phyloP scores from a whole-genome alignment of 805 yeast species.

The Saccharomyces paradoxus region DNA sequence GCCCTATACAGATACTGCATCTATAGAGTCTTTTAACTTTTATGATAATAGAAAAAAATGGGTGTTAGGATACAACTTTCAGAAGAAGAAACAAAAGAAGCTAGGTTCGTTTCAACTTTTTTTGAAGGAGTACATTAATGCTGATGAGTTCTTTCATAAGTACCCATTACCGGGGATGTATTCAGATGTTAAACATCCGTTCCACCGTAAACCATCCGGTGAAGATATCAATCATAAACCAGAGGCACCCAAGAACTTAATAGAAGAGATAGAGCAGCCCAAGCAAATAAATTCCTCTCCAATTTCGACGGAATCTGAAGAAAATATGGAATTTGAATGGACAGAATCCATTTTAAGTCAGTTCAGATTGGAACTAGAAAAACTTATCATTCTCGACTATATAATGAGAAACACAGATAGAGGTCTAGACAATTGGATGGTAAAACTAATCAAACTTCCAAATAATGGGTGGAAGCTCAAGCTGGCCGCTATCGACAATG shows the following conservation, averaged over 20 bases:
- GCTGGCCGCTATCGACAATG: slow-evolving; percentile 71
- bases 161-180: slow-evolving; percentile 47
- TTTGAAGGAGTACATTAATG: slow-evolving; percentile 49
- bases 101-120: slow-evolving; percentile 64
- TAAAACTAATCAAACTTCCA: slow-evolving; percentile 39
- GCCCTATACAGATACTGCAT: slow-evolving; percentile 56
- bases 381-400: slow-evolving; percentile 61
- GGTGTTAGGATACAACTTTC: slow-evolving; percentile 10
- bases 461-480: slow-evolving; percentile 29
- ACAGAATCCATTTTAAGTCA: slow-evolving; percentile 39
- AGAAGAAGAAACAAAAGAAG: slow-evolving; percentile 30
- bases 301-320: slow-evolving; percentile 3
- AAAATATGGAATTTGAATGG: slow-evolving; percentile 41
- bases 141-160: slow-evolving; percentile 47
- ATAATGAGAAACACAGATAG: slow-evolving; percentile 70
- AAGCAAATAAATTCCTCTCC: neutral
- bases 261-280: slow-evolving; percentile 1
- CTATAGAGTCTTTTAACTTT: slow-evolving; percentile 40
- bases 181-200: slow-evolving; percentile 2
- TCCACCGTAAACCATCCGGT: neutral
- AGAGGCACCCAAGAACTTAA: neutral
- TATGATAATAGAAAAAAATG: slow-evolving; percentile 16
- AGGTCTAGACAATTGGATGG: slow-evolving; percentile 75
- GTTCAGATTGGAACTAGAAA: slow-evolving; percentile 56
- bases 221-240: neutral